Percentiles rank a stretch among this genome's conserved stretches.
Conservation (phyloP, 768 basidiomycete species). For the Suillus luteus region DNA sequence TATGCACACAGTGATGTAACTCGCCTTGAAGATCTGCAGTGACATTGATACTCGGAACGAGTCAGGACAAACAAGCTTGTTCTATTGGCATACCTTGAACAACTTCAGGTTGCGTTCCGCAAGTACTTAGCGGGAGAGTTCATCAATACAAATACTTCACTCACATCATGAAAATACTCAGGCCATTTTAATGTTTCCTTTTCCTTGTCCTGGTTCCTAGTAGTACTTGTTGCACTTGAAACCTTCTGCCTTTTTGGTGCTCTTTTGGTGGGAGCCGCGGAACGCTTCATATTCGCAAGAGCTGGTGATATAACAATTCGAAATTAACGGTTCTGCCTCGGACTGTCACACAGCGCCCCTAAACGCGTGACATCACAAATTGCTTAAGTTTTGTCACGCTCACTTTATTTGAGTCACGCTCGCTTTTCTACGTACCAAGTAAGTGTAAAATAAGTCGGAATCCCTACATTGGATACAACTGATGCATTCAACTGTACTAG, state of each 20-base stretch:
- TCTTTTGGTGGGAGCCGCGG: neutral
- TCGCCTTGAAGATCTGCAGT: slow-evolving; percentile 47
- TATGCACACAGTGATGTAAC: slow-evolving; percentile 4
- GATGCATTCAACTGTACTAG: neutral
- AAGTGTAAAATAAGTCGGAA: neutral
- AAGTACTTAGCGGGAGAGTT: slow-evolving; percentile 3
- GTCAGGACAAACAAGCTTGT: neutral
- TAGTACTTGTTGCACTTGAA: slow-evolving; percentile 3
- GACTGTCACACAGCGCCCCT: slow-evolving; percentile 1
- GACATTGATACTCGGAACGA: neutral
- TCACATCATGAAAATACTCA: slow-evolving; percentile 58
- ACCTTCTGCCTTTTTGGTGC: slow-evolving; percentile 22
- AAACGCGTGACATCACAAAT: slow-evolving; percentile 5
- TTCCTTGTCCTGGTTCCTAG: slow-evolving; percentile 25
- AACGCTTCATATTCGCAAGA: slow-evolving; percentile 12
- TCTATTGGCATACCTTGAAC: slow-evolving; percentile 51
- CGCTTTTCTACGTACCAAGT: neutral
- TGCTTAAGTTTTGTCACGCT: neutral
- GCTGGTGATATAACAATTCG: slow-evolving; percentile 16
- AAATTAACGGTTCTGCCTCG: too few species aligned
- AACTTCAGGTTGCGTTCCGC: slow-evolving; percentile 38
- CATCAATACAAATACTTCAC: slow-evolving; percentile 7
- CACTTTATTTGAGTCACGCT: neutral
- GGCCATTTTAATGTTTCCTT: slow-evolving; percentile 48
- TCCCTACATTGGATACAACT: neutral